These are phyloP conservation scores for Triticum timopheevii DNA, from an alignment of 176 grass and related monocot species.

Conservation along the genomic window DNA sequence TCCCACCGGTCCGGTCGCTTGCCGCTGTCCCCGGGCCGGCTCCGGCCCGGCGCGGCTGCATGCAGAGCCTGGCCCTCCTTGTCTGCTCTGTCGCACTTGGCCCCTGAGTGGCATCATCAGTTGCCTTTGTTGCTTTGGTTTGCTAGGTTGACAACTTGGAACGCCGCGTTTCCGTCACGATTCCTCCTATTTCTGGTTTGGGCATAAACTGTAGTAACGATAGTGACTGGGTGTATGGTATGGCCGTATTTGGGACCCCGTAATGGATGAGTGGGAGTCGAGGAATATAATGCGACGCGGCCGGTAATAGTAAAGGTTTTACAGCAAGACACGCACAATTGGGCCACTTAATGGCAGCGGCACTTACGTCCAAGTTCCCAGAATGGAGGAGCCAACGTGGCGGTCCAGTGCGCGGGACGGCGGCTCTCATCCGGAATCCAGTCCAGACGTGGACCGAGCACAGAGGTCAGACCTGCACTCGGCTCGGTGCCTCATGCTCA, in stretches of 20 bases:
- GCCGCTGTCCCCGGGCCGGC: not conserved
- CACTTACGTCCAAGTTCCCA: not conserved
- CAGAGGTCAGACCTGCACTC: not conserved
- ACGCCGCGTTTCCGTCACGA: not conserved
- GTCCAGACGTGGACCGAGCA: not conserved
- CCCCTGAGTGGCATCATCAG: not conserved
- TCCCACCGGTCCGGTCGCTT: not conserved
- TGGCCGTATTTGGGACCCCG: not conserved
- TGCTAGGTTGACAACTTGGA: not conserved
- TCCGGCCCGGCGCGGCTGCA: not conserved
- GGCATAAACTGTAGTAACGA: not conserved
- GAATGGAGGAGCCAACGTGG: not conserved
- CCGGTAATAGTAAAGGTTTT: not conserved
- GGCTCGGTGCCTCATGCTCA: not conserved
- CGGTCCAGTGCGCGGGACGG: not conserved
- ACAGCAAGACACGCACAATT: not conserved
- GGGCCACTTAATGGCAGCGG: not conserved
- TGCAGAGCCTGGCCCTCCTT: not conserved
- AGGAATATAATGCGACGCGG: not conserved
- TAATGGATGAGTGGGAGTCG: no score
- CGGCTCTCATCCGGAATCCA: not conserved
- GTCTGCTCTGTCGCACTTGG: conserved; percentile 17
- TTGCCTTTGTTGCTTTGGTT: not conserved
- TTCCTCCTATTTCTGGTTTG: not conserved
- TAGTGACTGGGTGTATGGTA: not conserved